Evolutionary conservation across 371 early-diverging fungal genomes (phyloP), one percentile per base, ranked within the genome.

Genomic region (Cokeromyces recurvatus): DNA sequence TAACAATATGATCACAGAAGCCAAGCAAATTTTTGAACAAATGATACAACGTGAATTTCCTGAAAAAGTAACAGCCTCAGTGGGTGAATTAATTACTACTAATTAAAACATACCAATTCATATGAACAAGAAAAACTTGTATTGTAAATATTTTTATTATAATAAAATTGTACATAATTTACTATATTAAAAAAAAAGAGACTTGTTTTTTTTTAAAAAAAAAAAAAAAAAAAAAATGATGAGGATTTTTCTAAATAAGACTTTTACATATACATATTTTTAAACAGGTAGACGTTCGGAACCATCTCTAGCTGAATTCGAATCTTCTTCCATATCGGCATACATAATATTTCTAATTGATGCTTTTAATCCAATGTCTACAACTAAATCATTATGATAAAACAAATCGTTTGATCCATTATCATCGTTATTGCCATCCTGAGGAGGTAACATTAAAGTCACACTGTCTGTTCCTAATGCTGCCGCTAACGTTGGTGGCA

Each of bases 21-120:
- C 81, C 23, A 67, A 64, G 31, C 65, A 42, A 11, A 53, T 75
- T 22, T 60, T 74, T 32, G 62, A 69, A 5, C 41, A 52, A 29
- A 66, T 78, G 67, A 52, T 68, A 2, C 47, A 66, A 34, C 70
- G 74, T 36, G 74, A 71, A 21, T 78, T 75, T 34, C 74, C 78
- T 34, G 64, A 64, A 53, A 75, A 73, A 35, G 71, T 75, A 14
- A 62, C 63, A 38, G 71, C 67, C 22, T 55, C 53, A 14, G 71
- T 71, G 15, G 70, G 68, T 32, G 68, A 62, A 42, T 51, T 71
- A 35, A 41, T 68, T 22, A n/a, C 51, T 37, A 34, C 17, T 27
- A 46, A 34, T n/a, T n/a, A n/a, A n/a, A n/a, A n/a, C n/a, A n/a
- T n/a, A n/a, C n/a, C n/a, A n/a, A n/a, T n/a, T n/a, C n/a, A n/a